Percentiles rank a stretch among this genome's conserved stretches.
Conservation (phyloP, 371 early-diverging fungal genomes). For the Nosema muscidifuracis region DNA sequence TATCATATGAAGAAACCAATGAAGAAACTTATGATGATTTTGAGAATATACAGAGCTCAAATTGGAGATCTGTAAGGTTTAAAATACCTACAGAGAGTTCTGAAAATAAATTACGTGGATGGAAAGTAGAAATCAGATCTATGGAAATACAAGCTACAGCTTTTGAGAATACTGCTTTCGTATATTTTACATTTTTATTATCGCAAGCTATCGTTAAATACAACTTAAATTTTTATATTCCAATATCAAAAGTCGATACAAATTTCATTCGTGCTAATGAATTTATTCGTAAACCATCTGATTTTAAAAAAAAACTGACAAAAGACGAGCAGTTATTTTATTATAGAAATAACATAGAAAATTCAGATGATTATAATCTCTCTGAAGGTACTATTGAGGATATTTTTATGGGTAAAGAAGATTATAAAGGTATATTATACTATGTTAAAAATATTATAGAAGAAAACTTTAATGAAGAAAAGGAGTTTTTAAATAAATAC, state of each 20-base stretch:
- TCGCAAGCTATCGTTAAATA: constrained; percentile 79
- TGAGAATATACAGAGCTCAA: constrained; percentile 90
- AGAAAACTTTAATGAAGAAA: constrained; percentile 67
- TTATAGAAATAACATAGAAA: constrained; percentile 49
- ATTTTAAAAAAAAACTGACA: background rate
- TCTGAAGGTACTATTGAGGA: constrained; percentile 76
- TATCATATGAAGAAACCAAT: constrained; percentile 78
- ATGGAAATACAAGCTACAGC: constrained; percentile 95
- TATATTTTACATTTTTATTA: constrained; percentile 80
- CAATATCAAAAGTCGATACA: constrained; percentile 73
- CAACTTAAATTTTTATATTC: constrained; percentile 84
- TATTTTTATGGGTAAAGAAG: constrained; percentile 79
- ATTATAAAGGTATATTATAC: constrained; percentile 36
- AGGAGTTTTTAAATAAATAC: constrained; percentile 64
- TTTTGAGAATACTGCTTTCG: constrained; percentile 90
- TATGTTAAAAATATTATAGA: constrained; percentile 41
- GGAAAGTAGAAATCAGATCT: constrained; percentile 93
- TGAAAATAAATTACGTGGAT: constrained; percentile 72
- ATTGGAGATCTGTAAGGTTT: constrained; percentile 97
- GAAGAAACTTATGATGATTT: constrained; percentile 62
- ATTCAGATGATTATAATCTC: constrained; percentile 65
- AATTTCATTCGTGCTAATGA: constrained; percentile 75
- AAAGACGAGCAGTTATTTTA: constrained; percentile 20
- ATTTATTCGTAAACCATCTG: constrained; percentile 22
- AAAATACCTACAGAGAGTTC: constrained; percentile 74